phyloP scores from a whole-genome alignment of 2,329 filamentous ascomycete genomes.

The Sphaerulina vaccinii region DNA sequence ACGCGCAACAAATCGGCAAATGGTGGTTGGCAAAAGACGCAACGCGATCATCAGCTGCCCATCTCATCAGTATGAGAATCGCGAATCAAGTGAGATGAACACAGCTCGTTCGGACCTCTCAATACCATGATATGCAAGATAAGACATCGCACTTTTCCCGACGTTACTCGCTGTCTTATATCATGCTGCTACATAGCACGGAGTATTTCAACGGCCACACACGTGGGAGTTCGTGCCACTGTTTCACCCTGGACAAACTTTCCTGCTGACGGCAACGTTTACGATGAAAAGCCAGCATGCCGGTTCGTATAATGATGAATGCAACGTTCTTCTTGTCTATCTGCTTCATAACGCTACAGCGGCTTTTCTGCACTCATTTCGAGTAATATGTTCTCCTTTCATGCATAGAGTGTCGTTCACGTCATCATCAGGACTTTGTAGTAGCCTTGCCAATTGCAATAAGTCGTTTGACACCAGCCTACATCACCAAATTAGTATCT shows the following conservation, averaged over 20 bases:
- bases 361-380: background rate
- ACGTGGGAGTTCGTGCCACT: background rate
- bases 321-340: background rate
- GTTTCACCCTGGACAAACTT: background rate
- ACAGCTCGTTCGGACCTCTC: too few species aligned
- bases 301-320: background rate
- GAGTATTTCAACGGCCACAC: background rate
- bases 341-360: background rate
- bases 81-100: too few species aligned
- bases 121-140: too few species aligned
- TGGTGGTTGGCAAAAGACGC: too few species aligned
- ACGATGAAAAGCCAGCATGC: background rate
- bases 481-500: constrained; percentile 12
- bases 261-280: background rate
- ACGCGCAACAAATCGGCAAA: too few species aligned
- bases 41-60: too few species aligned
- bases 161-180: background rate
- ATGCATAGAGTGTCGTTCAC: background rate
- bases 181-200: background rate
- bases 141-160: too few species aligned
- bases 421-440: constrained; percentile 1
- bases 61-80: too few species aligned
- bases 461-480: constrained; percentile 42
- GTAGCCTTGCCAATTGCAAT: constrained; percentile 42
- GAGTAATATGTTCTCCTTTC: background rate